Percentiles rank a stretch among this genome's conserved stretches.
Evolutionary conservation across 73 alveolate species (phyloP).

Genomic region (Durusdinium trenchii): DNA sequence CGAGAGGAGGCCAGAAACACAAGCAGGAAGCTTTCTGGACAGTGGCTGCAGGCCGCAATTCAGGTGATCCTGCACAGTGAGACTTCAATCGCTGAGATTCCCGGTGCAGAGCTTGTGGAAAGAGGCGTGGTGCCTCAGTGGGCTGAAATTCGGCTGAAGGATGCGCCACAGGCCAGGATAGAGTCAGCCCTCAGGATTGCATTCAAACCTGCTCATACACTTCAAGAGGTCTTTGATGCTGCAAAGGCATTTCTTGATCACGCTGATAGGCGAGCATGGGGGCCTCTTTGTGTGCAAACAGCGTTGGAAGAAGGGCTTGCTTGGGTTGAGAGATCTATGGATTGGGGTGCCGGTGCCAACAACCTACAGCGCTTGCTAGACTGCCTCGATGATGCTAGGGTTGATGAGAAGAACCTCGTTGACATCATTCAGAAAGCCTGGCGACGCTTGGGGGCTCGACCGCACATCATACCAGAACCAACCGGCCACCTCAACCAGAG

Average conservation of each 20-base stretch:
- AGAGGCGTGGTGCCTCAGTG: not conserved
- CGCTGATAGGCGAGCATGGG: not conserved
- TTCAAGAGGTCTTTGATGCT: not conserved
- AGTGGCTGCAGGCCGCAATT: not conserved
- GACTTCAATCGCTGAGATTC: not conserved
- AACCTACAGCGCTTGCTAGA: not conserved
- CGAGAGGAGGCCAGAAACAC: not conserved
- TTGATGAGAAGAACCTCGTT: not conserved
- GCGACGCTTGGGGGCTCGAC: not conserved
- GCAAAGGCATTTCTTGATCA: not conserved
- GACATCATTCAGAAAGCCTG: not conserved
- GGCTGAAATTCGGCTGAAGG: not conserved
- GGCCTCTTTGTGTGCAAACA: not conserved
- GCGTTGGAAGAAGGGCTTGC: not conserved
- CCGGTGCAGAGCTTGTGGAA: not conserved
- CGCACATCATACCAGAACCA: not conserved
- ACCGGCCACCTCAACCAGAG: not conserved
- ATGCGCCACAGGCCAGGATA: not conserved
- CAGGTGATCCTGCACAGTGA: not conserved
- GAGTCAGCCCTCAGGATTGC: not conserved
- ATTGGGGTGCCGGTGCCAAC: not conserved
- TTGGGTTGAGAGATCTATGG: not conserved
- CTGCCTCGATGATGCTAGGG: not conserved
- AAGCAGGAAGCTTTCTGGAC: too few relatives aligned
- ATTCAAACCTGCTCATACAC: not conserved